Base-by-base conservation (phyloP, 2,329 filamentous ascomycete species). In the Ceratocystis albifundus region DNA sequence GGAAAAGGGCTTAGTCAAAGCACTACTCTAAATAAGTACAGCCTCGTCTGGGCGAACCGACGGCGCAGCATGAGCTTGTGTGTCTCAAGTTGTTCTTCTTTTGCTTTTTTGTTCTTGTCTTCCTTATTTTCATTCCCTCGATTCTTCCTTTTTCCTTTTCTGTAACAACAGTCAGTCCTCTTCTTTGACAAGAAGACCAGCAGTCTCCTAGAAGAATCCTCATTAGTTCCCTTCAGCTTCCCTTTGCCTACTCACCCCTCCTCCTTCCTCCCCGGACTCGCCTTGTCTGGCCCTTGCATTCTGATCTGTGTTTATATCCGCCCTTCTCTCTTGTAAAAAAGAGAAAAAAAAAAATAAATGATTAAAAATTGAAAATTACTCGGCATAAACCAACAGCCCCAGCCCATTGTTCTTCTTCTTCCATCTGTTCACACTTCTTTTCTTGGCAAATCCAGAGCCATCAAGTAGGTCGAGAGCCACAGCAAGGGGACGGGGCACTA, bases 251-350 rank as follows among this genome's bases (percentile, higher is more conserved):
- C 10, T 41, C 36, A 41, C 28, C 53, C 32, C 17, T 10, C 20
- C 15, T 28, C 53, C 53, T 30, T 30, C 28, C 28, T 22, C 53
- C 53, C 53, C 53, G 53, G 53, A 36, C 53, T 36, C 28, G 53
- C 53, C 53, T 59, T 59, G 25, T 59, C 53, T 59, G 28, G 53
- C 28, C 53, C 53, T 59, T 59, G 53, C 53, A 36, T 59, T 59
- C 12, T 59, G 53, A 59, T 59, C 28, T 36, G 28, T 59, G 53
- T 59, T 32, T 36, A 59, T 59, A 36, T 59, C 53, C 32, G 53
- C 28, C n/a, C 53, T 59, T 32, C 32, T 59, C 8, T 30, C n/a
- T 57, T 28, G 7, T 2, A 4, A 41, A 41, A 41, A 41, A 3
- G 12, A 12, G 12, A 12, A 12, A 12, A 41, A 12, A 41, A 41